Evolutionary conservation across 1,139 yeast genomes (phyloP), one percentile per base, ranked within the genome.

Genomic region (Candida dubliniensis): DNA sequence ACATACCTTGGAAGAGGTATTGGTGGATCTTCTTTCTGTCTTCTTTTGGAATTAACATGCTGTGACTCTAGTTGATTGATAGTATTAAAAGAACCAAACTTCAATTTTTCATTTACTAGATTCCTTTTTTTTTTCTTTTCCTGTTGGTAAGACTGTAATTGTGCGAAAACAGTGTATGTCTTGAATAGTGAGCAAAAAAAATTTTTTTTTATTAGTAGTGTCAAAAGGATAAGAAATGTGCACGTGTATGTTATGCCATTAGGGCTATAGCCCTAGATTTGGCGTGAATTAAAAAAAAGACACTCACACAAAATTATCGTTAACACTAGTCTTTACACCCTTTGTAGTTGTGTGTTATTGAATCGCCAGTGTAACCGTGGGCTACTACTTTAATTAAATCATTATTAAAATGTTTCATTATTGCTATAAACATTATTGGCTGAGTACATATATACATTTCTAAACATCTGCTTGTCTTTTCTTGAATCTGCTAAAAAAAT

Each of bases 1-100:
- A 86, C 93, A 74, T 84, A 87, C 95, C 95, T 81, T 89, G 93
- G 88, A 90, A 91, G 80, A 93, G 95, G 87, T 91, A 86, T 78
- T 86, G 88, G 95, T 89, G 96, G 77, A 93, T 93, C 93, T 88
- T 89, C 83, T 88, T 89, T 86, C 99, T 91, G 78, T 93, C 98
- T 80, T 88, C 96, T 82, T 88, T 91, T 80, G 99, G 98, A 84
- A 93, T 93, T 82, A 93, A 87, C 99, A 93, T 93, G 73, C 40
- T 48, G 41, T 30, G 42, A 37, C 41, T 40, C 40, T 41, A 33
- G 36, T 37, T 43, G 41, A 32, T 38, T 23, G 15, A 18, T 31
- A 27, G 30, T 38, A 14, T 36, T 31, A 38, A 38, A 38, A 38
- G 41, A 38, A 38, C 34, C 31, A 34, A 39, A 34, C 14, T 34